phyloP scores from a whole-genome alignment of 352 stramenopile genomes.

The Globisporangium megalacanthum region DNA sequence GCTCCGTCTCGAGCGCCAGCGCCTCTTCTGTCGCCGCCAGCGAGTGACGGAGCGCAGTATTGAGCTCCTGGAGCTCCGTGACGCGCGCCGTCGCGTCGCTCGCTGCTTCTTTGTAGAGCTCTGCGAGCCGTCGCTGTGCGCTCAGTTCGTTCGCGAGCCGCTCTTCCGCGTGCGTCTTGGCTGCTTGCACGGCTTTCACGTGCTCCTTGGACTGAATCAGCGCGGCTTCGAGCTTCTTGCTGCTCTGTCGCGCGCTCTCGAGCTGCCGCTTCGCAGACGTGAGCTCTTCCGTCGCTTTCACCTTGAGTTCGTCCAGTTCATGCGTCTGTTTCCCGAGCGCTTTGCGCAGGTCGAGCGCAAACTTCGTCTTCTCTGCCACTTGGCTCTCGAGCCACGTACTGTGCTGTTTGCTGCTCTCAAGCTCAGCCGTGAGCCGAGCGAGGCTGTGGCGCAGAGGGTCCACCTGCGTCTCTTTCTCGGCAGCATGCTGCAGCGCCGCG shows the following conservation, averaged over 20 bases:
- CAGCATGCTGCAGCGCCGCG: slow-evolving; percentile 49
- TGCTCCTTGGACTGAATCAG: slow-evolving; percentile 62
- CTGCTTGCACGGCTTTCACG: slow-evolving; percentile 60
- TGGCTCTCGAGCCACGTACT: slow-evolving; percentile 65
- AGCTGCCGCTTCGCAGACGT: slow-evolving; percentile 45
- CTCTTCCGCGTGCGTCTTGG: slow-evolving; percentile 58
- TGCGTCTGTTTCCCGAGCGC: slow-evolving; percentile 41
- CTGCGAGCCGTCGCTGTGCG: slow-evolving; percentile 57
- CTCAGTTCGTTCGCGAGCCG: slow-evolving; percentile 60
- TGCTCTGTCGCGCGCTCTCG: slow-evolving; percentile 46
- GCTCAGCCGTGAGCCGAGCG: slow-evolving; percentile 44
- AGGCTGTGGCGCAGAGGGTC: slow-evolving; percentile 45
- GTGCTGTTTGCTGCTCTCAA: slow-evolving; percentile 46
- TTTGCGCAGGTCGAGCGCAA: slow-evolving; percentile 54
- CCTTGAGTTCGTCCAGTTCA: slow-evolving; percentile 55
- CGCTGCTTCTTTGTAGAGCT: slow-evolving; percentile 70
- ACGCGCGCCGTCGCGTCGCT: slow-evolving; percentile 48
- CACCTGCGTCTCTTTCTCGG: slow-evolving; percentile 55
- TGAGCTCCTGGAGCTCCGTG: slow-evolving; percentile 43
- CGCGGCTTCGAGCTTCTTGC: slow-evolving; percentile 59
- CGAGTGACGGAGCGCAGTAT: slow-evolving; percentile 44
- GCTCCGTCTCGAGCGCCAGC: slow-evolving; percentile 53
- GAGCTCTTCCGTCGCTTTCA: slow-evolving; percentile 40
- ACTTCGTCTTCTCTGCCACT: slow-evolving; percentile 58
- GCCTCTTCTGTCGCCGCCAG: slow-evolving; percentile 58